Base-by-base conservation (phyloP, 306 rosid genomes). In the Inga oerstediana region DNA sequence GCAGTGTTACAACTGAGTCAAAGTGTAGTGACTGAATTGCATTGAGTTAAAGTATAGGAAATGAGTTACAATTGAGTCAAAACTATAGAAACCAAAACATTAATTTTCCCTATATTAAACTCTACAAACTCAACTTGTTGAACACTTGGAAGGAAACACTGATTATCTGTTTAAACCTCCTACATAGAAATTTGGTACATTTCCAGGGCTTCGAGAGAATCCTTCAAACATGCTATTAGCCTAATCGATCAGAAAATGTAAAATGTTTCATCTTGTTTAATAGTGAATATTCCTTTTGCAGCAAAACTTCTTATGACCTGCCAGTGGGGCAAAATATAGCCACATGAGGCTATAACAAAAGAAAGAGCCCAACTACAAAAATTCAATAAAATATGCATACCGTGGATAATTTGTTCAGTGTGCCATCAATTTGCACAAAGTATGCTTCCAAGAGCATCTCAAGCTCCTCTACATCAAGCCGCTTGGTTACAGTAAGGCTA, bases 391-490 rank as follows among this genome's bases (percentile, higher is more conserved):
- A 69, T 66, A 34, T 11, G 11, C 80, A 77, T 80, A 87, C 90
- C 79, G 90, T 88, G 11, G 90, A 88, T 13, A 88, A 87, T 74
- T 96, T 94, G 88, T 92, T 93, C 56, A 92, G 73, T n/a, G 98
- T 93, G 82, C 99, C 99, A 83, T 96, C 98, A 45, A 96, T 94
- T 83, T 94, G 99, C 79, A 94, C 99, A 65, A 96, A 96, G 86
- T 96, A 96, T 3, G 99, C 99, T 86, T 96, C 99, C 90, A 96
- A 85, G 59, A 96, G 97, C 99, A 96, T 96, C 85, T 96, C 99
- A 74, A 96, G 98, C 91, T 96, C 99, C 84, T 92, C 99, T 0
- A 96, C 99, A 64, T 96, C 97, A 66, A 92, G 97, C 15, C 80
- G 85, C 84, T 94, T 96, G 84, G 93, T 86, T 72, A 85, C 69